These are phyloP conservation scores for Crithidia expoeki DNA, from an alignment of 208 protist species.

Conservation along the genomic window DNA sequence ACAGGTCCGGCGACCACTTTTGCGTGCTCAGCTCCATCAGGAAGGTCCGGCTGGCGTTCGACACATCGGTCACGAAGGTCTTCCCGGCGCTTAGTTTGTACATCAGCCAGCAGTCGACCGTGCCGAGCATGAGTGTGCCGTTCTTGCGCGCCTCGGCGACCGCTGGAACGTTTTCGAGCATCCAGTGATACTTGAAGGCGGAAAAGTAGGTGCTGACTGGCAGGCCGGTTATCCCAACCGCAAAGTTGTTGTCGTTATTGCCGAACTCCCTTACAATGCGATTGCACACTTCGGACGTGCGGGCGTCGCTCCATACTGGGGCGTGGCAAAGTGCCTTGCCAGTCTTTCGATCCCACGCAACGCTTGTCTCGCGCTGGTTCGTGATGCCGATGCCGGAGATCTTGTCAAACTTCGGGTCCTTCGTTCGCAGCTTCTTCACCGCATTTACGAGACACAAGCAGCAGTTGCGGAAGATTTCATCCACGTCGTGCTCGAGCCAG, in stretches of 20 bases:
- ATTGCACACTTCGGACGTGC: slow-evolving; percentile 67
- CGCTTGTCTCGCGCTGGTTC: slow-evolving; percentile 98
- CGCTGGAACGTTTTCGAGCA: slow-evolving; percentile 94
- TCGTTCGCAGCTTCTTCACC: slow-evolving; percentile 46
- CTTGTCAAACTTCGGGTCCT: slow-evolving; percentile 47
- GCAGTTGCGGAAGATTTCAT: slow-evolving; percentile 89
- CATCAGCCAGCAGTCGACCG: slow-evolving; percentile 98
- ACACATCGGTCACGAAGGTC: slow-evolving; percentile 95
- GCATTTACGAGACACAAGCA: slow-evolving; percentile 78
- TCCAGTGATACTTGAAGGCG: slow-evolving; percentile 97
- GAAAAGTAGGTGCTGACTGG: slow-evolving; percentile 97
- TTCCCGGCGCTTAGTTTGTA: slow-evolving; percentile 92
- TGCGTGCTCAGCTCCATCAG: slow-evolving; percentile 97
- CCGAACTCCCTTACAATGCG: slow-evolving; percentile 44
- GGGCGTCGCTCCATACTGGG: slow-evolving; percentile 94
- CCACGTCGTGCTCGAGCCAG: slow-evolving; percentile 97
- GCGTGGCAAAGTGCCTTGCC: slow-evolving; percentile 95
- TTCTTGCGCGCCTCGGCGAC: slow-evolving; percentile 78
- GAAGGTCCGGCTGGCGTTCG: slow-evolving; percentile 98
- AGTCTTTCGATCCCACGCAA: slow-evolving; percentile 97
- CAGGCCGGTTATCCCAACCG: slow-evolving; percentile 83
- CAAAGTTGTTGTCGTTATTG: slow-evolving; percentile 52
- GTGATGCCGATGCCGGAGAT: slow-evolving; percentile 95
- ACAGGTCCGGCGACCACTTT: slow-evolving; percentile 94
- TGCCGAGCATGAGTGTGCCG: slow-evolving; percentile 92